Evolutionary conservation across 1,284 basidiomycete genomes (phyloP), one percentile per base, ranked within the genome.

Genomic region (Psilocybe mexicana): DNA sequence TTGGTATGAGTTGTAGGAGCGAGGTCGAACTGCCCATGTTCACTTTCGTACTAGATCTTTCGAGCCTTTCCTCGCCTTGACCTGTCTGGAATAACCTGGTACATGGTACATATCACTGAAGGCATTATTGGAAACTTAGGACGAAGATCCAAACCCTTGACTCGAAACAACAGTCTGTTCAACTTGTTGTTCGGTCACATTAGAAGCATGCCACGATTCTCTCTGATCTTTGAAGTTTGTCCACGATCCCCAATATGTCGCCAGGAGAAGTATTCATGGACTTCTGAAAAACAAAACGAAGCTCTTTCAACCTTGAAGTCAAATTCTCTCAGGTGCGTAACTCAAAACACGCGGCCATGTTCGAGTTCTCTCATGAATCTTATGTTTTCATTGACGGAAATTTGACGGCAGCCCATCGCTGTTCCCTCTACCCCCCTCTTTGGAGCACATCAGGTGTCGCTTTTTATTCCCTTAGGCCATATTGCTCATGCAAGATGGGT

Each of bases 371-470:
- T 23, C 30, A 33, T 48, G 30, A 28, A 48, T 48, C 12, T 48
- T n/a, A 48, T 30, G 28, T 28, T 48, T 26, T 28, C 30, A 42
- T 26, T 42, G 40, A 30, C 26, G 50, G 26, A 6, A 40, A 28
- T 24, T 26, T 42, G 40, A 30, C 26, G 50, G 26, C 23, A 40
- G 38, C 25, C 40, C 38, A 14, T 23, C 4, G 26, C 28, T 28
- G 40, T 30, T 23, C 50, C 12, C 50, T 52, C 40, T 52, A 52
- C 38, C 38, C 26, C 18, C 50, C 50, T 43, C 50, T 14, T 47
- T 23, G 3, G 25, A 40, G 23, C 44, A 25, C 44, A 46, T 24
- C 23, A 46, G 2, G 24, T 12, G 11, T 26, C 12, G 28, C 28
- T 42, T 42, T 43, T 30, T 28, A 26, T 11, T 52, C 40, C 38